These are phyloP conservation scores for Podospora anserina DNA, from an alignment of 495 filamentous ascomycete species.

Conservation along the genomic window DNA sequence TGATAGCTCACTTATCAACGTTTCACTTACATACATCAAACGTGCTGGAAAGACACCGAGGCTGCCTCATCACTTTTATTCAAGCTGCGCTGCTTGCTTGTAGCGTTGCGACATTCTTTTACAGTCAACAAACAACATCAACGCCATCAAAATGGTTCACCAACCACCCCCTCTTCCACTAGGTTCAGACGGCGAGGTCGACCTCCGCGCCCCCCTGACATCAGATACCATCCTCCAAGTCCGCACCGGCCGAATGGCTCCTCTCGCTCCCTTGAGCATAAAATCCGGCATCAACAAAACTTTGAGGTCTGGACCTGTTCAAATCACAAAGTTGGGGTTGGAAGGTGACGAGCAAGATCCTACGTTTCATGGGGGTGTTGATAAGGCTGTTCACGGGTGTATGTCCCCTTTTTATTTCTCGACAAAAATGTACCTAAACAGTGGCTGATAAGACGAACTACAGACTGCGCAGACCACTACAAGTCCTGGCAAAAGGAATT, in stretches of 20 bases:
- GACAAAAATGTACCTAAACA: neutral
- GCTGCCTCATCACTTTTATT: neutral
- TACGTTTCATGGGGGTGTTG: conserved; percentile 51
- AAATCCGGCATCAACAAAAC: conserved; percentile 54
- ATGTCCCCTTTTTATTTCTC: conserved; percentile 13
- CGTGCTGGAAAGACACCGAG: neutral
- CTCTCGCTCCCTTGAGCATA: conserved; percentile 41
- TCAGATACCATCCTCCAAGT: conserved; percentile 49
- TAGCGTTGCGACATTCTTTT: neutral
- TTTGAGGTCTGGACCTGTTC: conserved; percentile 35
- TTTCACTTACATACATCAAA: neutral
- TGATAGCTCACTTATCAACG: neutral
- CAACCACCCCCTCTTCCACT: conserved; percentile 1
- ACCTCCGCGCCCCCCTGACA: conserved; percentile 42
- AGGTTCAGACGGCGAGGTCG: conserved; percentile 14
- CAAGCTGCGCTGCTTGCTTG: neutral
- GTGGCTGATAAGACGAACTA: neutral
- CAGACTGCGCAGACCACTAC: conserved; percentile 55
- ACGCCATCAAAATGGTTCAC: neutral
- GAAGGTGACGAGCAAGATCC: conserved; percentile 56
- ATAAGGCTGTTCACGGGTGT: conserved; percentile 59
- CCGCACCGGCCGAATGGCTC: conserved; percentile 52
- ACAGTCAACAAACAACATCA: neutral
- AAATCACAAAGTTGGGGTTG: conserved; percentile 46
- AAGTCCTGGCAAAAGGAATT: conserved; percentile 44